Conservation (phyloP, 768 basidiomycete genomes). For the Dentipellis sp. region DNA sequence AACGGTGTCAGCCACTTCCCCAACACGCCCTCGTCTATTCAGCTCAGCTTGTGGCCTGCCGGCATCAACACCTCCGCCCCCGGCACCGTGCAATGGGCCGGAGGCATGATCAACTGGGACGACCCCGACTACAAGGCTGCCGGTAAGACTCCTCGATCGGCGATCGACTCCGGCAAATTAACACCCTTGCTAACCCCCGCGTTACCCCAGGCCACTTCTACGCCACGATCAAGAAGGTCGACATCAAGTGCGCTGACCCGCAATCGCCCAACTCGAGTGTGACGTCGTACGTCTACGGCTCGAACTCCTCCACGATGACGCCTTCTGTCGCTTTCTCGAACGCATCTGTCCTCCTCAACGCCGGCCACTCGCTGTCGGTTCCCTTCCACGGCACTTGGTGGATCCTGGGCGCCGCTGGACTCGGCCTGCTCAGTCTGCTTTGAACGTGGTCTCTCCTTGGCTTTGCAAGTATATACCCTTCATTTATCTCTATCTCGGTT, state of each 20-base stretch:
- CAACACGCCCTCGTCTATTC: constrained; percentile 69
- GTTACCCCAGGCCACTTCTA: constrained; percentile 53
- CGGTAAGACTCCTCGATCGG: constrained; percentile 25
- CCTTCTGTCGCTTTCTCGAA: constrained; percentile 55
- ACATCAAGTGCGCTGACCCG: constrained; percentile 54
- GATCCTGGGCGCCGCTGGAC: not conserved
- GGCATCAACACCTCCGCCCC: constrained; percentile 50
- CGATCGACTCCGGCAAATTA: not conserved
- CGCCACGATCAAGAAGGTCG: constrained; percentile 49
- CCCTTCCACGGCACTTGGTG: not conserved
- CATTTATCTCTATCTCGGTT: not conserved
- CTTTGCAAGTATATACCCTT: not conserved
- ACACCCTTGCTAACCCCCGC: not conserved
- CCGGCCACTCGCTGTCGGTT: constrained; percentile 20
- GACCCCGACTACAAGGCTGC: constrained; percentile 70
- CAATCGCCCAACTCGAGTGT: constrained; percentile 31
- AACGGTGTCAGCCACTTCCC: constrained; percentile 62
- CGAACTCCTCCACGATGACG: constrained; percentile 41
- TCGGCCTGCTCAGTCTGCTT: not conserved
- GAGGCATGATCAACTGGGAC: constrained; percentile 75
- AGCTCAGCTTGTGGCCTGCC: constrained; percentile 78
- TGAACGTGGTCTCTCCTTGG: not conserved
- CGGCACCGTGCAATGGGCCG: constrained; percentile 74
- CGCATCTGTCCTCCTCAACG: constrained; percentile 43
- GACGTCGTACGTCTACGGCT: constrained; percentile 56